Conservation (phyloP, 2,329 filamentous ascomycete genomes). For the Sordariomycetes sp. region DNA sequence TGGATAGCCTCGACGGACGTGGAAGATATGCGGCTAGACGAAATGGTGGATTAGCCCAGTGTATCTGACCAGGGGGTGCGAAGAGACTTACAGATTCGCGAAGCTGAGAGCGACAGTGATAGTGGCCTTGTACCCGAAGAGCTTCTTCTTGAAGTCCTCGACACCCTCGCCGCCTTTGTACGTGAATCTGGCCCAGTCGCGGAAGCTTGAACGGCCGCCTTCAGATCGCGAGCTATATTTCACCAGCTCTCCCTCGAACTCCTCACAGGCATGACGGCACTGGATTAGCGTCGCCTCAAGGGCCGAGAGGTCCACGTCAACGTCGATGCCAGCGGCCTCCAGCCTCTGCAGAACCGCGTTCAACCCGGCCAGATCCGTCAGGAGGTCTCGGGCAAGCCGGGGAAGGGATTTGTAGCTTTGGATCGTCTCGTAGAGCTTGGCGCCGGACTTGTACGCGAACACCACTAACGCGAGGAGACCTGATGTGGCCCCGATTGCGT, state of each 20-base stretch:
- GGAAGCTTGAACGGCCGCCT: not conserved
- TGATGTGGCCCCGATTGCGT: not conserved
- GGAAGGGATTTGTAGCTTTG: not conserved
- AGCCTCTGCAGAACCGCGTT: not conserved
- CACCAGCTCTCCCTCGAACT: not conserved
- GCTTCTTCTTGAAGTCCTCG: not conserved
- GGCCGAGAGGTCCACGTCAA: not conserved
- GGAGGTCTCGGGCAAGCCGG: not conserved
- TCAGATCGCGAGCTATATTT: not conserved
- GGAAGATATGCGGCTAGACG: conserved; percentile 4
- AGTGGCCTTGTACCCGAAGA: not conserved
- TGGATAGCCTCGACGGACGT: conserved; percentile 5
- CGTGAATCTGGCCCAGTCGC: not conserved
- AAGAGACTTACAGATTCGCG: conserved; percentile 11
- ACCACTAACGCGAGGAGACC: not conserved
- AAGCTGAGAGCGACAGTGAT: conserved; percentile 10
- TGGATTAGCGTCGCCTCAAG: not conserved
- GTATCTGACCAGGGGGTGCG: not conserved
- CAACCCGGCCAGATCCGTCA: not conserved
- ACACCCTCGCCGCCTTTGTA: not conserved
- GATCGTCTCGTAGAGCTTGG: not conserved
- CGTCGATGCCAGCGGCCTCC: not conserved
- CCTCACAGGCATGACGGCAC: not conserved
- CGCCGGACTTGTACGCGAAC: not conserved
- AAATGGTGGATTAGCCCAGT: conserved; percentile 2